Evolutionary conservation across 2,329 filamentous ascomycete genomes (phyloP), one percentile per base, ranked within the genome.

Genomic region (Grosmannia clavigera): DNA sequence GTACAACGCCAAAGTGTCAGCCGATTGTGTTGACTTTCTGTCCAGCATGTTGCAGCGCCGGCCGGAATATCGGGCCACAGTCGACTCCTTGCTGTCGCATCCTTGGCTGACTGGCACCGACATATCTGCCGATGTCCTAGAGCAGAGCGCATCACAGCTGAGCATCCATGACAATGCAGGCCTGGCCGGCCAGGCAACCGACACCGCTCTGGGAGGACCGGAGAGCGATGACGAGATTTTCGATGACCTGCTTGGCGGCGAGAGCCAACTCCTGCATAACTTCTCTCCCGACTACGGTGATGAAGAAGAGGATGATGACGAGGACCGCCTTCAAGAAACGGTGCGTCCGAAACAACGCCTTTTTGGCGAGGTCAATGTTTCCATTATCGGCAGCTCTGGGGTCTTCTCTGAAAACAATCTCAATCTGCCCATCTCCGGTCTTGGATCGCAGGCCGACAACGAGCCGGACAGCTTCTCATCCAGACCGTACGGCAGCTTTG

Each of bases 41-140:
- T 74, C 76, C 19, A 76, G 78, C n/a, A 94, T 96, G 82, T 82
- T 97, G 5, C 84, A 90, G 65, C 83, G 83, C n/a, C 84, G 91
- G 57, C 90, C 92, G 1, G 81, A 87, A 60, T 73, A 81, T n/a
- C 84, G 92, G 60, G 88, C 90, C 0, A 88, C 85, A 0, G 85
- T 94, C 53, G 70, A 75, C 5, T 80, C 87, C 57, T 85, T 95
- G 59, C 79, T 89, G 61, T 72, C 74, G 14, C 88, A 94, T 70
- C 75, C 81, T 1, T 97, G 92, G 92, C 77, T 95, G 68, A 67
- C 0, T 73, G 69, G 69, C 25, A 57, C 63, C 29, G 58, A 16
- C 40, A 79, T 59, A 79, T 89, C 65, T 85, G 87, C 62, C 84
- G 80, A 84, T 52, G 78, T 83, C 19, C 72, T 83, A n/a, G 76